These are phyloP conservation scores for Xerocomus spinulosus DNA, from an alignment of 768 basidiomycete species.

Conservation along the genomic window DNA sequence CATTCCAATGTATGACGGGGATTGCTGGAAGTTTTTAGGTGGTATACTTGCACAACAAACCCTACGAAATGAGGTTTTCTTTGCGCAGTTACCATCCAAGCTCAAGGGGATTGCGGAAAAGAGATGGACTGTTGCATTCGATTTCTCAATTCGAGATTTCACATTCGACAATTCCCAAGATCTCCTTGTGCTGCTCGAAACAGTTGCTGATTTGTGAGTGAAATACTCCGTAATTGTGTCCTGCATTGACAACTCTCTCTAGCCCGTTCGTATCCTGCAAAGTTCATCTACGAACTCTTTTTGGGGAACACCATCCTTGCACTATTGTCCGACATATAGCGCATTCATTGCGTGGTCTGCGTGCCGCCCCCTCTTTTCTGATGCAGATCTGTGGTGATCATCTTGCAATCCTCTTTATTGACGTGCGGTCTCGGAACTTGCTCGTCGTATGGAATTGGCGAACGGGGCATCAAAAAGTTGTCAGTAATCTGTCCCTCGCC, in stretches of 20 bases:
- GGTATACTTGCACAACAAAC: conserved; percentile 31
- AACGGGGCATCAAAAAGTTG: no score
- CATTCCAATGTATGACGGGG: conserved; percentile 16
- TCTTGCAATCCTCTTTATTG: conserved; percentile 11
- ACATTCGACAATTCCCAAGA: conserved; percentile 35
- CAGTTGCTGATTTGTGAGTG: conserved; percentile 18
- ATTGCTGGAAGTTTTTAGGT: conserved; percentile 33
- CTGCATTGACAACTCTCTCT: background rate
- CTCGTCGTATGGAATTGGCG: no score
- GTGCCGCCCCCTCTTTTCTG: conserved; percentile 14
- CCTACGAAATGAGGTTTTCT: conserved; percentile 14
- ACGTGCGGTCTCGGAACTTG: no score
- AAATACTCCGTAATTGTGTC: background rate
- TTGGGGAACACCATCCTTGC: conserved; percentile 28
- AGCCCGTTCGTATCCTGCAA: conserved; percentile 20
- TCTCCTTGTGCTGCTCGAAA: conserved; percentile 31
- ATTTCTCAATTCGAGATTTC: conserved; percentile 33
- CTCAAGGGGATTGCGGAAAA: conserved; percentile 23
- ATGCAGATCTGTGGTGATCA: conserved; percentile 31
- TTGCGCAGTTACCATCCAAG: conserved; percentile 30
- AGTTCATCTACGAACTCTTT: conserved; percentile 28
- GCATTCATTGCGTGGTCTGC: conserved; percentile 3
- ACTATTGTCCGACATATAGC: conserved; percentile 12
- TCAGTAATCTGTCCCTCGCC: no score
- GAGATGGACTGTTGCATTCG: conserved; percentile 27